A percentile compares a stretch with the other conserved stretches of the same genome.
Evolutionary conservation across 257 asterid species (phyloP).

Genomic region (Solanum bulbocastanum): DNA sequence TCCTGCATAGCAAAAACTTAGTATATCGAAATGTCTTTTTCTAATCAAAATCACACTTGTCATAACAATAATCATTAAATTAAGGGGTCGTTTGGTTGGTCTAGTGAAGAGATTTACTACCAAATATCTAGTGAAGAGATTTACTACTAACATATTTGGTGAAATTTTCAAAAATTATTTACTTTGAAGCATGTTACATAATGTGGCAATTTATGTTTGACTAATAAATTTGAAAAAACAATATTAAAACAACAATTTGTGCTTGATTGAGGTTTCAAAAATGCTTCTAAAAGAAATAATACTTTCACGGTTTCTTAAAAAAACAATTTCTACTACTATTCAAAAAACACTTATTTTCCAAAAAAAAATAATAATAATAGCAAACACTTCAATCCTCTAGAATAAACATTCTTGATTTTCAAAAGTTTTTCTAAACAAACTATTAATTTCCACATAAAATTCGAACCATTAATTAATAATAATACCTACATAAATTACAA

Average conservation of each 20-base stretch:
- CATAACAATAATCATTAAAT: neutral
- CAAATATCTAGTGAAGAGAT: neutral
- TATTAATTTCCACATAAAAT: neutral
- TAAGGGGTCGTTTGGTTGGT: neutral
- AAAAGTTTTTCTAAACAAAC: neutral
- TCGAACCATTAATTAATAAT: neutral
- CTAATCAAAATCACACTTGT: neutral
- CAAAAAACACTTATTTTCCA: neutral
- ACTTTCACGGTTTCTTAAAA: rapidly evolving
- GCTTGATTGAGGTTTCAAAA: neutral
- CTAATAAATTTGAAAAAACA: neutral
- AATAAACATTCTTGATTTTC: neutral
- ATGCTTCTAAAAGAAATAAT: neutral
- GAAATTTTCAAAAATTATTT: neutral
- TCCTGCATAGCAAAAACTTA: neutral
- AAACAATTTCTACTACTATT: neutral
- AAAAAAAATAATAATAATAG: too few species aligned
- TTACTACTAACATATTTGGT: neutral
- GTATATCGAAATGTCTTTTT: neutral
- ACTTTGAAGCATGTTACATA: neutral
- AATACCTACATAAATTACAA: neutral
- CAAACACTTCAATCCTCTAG: neutral
- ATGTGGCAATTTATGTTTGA: neutral
- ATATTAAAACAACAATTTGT: neutral
- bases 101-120: neutral